A percentile compares a stretch with the other conserved stretches of the same genome.
Evolutionary conservation across 2,329 filamentous ascomycete species (phyloP).

Genomic region (Exophiala spinifera): DNA sequence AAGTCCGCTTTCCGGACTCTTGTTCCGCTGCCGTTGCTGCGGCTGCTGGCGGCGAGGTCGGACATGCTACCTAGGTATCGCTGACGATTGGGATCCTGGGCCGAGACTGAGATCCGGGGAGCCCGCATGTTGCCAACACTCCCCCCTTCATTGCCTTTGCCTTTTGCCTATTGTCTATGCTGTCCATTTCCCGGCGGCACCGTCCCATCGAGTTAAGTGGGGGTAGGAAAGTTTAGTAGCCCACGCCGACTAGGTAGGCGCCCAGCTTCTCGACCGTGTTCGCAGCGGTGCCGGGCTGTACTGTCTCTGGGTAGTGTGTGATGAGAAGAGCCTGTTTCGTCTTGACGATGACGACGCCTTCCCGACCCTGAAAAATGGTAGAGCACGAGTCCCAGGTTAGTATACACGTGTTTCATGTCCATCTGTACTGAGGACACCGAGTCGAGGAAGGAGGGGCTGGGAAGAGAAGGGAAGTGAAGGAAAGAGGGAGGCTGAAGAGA

Average conservation of each 20-base stretch:
- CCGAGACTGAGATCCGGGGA: too few species aligned
- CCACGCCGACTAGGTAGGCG: constrained; percentile 77
- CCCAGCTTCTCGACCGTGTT: constrained; percentile 77
- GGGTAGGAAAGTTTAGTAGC: constrained; percentile 58
- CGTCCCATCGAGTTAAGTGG: not conserved
- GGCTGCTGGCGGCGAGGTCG: too few species aligned
- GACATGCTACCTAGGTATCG: too few species aligned
- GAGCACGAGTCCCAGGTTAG: not conserved
- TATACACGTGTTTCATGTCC: not conserved
- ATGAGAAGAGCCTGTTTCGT: constrained; percentile 85
- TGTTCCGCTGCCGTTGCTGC: too few species aligned
- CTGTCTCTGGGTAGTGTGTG: constrained; percentile 74
- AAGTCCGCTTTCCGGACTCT: too few species aligned
- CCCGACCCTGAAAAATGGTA: constrained; percentile 59
- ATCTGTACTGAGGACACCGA: not conserved
- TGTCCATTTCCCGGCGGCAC: too few species aligned
- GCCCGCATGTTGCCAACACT: too few species aligned
- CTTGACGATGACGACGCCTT: constrained; percentile 79
- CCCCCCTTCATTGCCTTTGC: too few species aligned
- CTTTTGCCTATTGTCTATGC: not conserved
- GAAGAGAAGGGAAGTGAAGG: too few species aligned
- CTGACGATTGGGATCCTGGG: too few species aligned
- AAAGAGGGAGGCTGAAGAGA: too few species aligned
- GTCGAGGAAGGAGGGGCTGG: too few species aligned
- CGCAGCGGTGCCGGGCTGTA: constrained; percentile 71